phyloP scores from a whole-genome alignment of 164 flowering plant species.

The Liquidambar formosana region DNA sequence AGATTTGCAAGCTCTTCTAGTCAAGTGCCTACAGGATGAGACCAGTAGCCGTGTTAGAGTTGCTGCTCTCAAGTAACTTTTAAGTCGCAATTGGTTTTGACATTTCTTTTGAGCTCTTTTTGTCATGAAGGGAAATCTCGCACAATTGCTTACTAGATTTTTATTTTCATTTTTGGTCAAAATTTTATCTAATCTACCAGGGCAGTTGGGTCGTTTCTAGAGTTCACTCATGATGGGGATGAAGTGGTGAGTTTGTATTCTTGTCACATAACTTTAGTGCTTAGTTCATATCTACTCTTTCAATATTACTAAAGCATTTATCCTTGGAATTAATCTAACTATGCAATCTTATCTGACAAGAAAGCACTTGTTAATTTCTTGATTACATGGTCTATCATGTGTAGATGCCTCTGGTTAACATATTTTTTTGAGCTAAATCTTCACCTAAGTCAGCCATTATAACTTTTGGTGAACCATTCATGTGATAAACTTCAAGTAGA shows the following conservation, averaged over 20 bases:
- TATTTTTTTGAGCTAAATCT: no score
- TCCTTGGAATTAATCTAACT: background rate
- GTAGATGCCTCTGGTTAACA: background rate
- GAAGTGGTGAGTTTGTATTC: conserved; percentile 74
- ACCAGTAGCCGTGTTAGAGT: conserved; percentile 88
- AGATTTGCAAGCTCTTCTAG: conserved; percentile 74
- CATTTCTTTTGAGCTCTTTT: conserved; percentile 2
- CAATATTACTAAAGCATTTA: background rate
- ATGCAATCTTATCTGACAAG: background rate
- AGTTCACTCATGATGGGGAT: conserved; percentile 75
- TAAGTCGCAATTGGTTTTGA: background rate
- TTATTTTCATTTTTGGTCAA: background rate
- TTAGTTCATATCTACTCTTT: background rate
- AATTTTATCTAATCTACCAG: conserved; percentile 34
- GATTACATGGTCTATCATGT: background rate
- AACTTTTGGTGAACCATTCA: no score
- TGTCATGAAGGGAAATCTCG: background rate
- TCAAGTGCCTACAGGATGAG: conserved; percentile 92
- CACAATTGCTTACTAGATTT: background rate
- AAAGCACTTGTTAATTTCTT: background rate
- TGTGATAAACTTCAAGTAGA: no score
- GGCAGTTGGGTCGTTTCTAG: conserved; percentile 96
- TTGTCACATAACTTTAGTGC: background rate
- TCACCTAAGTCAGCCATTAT: no score
- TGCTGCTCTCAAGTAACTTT: conserved; percentile 90